phyloP scores from a whole-genome alignment of 768 basidiomycete species.

The Leccinum boreale region DNA sequence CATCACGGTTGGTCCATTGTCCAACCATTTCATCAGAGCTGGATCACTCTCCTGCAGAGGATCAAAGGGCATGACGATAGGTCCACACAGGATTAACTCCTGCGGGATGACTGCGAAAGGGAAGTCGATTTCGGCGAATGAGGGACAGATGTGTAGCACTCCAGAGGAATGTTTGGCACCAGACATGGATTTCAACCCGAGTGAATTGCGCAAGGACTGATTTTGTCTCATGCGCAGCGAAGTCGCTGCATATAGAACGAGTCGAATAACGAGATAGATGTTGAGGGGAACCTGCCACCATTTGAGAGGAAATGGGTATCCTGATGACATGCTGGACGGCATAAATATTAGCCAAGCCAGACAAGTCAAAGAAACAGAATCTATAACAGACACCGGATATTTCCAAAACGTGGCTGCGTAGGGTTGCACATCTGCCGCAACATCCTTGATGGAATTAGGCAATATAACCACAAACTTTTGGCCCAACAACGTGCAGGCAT shows the following conservation, averaged over 20 bases:
- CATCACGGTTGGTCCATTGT: slow-evolving; percentile 12
- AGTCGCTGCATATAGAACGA: not conserved
- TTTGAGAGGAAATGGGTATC: slow-evolving; percentile 10
- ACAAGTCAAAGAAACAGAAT: not conserved
- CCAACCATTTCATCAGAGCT: slow-evolving; percentile 7
- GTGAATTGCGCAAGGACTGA: not conserved
- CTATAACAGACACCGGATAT: slow-evolving; percentile 4
- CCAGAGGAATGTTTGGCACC: not conserved
- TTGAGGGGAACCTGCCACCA: slow-evolving; percentile 18
- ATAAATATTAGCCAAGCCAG: not conserved
- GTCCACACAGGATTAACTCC: slow-evolving; percentile 6
- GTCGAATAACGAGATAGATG: slow-evolving; percentile 5
- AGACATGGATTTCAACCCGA: not conserved
- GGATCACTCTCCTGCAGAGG: slow-evolving; percentile 8
- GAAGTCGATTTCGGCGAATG: slow-evolving; percentile 2
- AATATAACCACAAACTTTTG: slow-evolving; percentile 5
- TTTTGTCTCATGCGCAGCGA: not conserved
- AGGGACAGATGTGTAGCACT: slow-evolving; percentile 2
- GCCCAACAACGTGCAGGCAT: slow-evolving; percentile 4
- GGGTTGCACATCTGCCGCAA: not conserved
- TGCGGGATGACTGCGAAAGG: slow-evolving; percentile 4
- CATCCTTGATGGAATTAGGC: slow-evolving; percentile 2
- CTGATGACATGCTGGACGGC: slow-evolving; percentile 5
- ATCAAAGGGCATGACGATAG: slow-evolving; percentile 8
- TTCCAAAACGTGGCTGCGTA: slow-evolving; percentile 4